Conservation (phyloP, 129 eudicot genomes). For the Logfia minima region DNA sequence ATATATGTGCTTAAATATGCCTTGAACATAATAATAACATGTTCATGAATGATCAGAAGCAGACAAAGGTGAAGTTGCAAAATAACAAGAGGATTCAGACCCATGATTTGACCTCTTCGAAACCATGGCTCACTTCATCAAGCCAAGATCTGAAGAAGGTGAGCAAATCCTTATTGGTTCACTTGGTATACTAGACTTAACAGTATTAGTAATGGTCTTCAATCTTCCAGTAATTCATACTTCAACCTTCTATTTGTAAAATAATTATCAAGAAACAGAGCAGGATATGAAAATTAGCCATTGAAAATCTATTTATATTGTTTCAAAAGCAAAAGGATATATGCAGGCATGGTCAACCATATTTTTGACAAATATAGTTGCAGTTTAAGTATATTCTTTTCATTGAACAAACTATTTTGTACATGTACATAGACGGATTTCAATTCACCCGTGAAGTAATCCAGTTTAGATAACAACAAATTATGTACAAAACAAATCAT, state of each 20-base stretch:
- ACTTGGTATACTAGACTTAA: not conserved
- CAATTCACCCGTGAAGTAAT: conserved; percentile 39
- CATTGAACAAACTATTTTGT: conserved; percentile 34
- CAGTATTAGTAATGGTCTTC: not conserved
- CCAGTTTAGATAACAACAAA: conserved; percentile 24
- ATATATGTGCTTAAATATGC: conserved; percentile 13
- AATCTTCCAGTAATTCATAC: not conserved
- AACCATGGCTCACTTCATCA: conserved; percentile 16
- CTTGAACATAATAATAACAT: not conserved
- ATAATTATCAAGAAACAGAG: conserved; percentile 7
- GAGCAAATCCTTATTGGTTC: not conserved
- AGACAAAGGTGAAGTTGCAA: conserved; percentile 15
- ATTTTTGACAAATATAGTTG: conserved; percentile 15
- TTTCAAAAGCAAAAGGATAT: conserved; percentile 5
- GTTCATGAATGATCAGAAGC: conserved; percentile 16
- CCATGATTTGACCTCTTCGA: not conserved
- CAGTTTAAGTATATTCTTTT: conserved; percentile 23
- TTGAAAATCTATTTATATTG: not conserved
- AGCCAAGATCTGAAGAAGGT: not conserved
- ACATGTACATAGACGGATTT: conserved; percentile 40
- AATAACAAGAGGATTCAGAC: conserved; percentile 11
- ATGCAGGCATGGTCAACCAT: conserved; percentile 18
- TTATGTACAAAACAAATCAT: conserved; percentile 43
- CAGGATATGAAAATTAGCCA: not conserved
- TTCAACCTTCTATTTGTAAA: not conserved